These are phyloP conservation scores for Stephanodiscus minutulus DNA, from an alignment of 108 stramenopile genomes.

Conservation along the genomic window DNA sequence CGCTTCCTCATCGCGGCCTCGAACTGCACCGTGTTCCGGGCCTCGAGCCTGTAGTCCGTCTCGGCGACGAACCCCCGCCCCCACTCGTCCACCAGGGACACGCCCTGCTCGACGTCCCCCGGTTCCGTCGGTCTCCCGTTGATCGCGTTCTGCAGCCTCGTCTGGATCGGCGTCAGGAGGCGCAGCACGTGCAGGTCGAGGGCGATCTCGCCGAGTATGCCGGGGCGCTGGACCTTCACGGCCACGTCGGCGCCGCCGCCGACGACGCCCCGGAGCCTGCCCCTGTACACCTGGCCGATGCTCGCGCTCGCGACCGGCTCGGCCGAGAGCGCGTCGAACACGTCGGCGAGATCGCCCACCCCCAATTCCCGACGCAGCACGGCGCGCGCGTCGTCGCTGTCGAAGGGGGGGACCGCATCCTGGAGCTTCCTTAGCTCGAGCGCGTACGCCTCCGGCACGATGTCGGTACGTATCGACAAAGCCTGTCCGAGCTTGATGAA, in stretches of 20 bases:
- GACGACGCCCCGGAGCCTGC: constrained; percentile 43
- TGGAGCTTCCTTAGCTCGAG: constrained; percentile 81
- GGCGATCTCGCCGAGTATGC: constrained; percentile 88
- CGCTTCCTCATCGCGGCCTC: constrained; percentile 69
- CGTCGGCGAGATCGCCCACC: constrained; percentile 36
- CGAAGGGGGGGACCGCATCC: constrained; percentile 87
- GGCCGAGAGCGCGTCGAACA: constrained; percentile 50
- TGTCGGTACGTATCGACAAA: constrained; percentile 82
- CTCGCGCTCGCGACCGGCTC: constrained; percentile 71
- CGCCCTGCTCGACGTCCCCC: constrained; percentile 66
- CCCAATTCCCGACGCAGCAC: constrained; percentile 68
- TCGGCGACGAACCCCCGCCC: constrained; percentile 89
- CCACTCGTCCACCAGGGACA: constrained; percentile 89
- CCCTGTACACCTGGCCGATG: constrained; percentile 79
- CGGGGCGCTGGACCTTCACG: constrained; percentile 94
- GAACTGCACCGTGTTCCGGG: constrained; percentile 72
- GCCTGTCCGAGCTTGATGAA: constrained; percentile 91
- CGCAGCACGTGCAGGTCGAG: constrained; percentile 88
- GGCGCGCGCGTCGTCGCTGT: constrained; percentile 52
- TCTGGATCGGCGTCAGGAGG: constrained; percentile 77
- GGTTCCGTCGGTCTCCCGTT: constrained; percentile 52
- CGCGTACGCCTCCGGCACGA: constrained; percentile 81
- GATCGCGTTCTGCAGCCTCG: constrained; percentile 58
- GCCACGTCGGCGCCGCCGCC: constrained; percentile 73
- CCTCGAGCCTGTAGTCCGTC: constrained; percentile 89